phyloP scores from a whole-genome alignment of 352 stramenopile genomes.

The Phytophthora colocasiae region DNA sequence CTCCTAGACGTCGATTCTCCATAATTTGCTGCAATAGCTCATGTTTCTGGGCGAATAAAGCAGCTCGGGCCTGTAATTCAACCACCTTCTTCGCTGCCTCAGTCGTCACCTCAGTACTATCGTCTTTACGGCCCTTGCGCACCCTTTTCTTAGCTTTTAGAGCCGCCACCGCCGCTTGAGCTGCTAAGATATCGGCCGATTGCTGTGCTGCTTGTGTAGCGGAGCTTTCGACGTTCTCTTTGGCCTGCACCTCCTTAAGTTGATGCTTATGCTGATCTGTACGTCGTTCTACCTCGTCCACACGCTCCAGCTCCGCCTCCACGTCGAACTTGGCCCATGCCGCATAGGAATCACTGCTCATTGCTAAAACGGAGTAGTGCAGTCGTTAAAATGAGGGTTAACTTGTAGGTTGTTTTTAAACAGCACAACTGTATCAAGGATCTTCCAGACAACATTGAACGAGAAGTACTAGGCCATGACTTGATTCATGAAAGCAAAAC shows the following conservation, averaged over 20 bases:
- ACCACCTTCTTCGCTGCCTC: conserved; percentile 5
- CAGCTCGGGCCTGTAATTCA: conserved; percentile 41
- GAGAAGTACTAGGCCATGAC: conserved; percentile 28
- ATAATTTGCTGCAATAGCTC: conserved; percentile 58
- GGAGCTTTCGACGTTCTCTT: conserved; percentile 58
- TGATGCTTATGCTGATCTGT: conserved; percentile 44
- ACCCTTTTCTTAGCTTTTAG: conserved; percentile 62
- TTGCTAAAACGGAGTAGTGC: conserved; percentile 1
- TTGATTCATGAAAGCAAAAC: conserved; percentile 49
- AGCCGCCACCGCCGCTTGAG: conserved; percentile 69
- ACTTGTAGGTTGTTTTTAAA: no score
- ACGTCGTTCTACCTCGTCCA: conserved; percentile 48
- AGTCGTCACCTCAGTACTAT: not conserved
- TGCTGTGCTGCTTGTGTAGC: conserved; percentile 53
- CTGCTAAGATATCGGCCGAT: conserved; percentile 65
- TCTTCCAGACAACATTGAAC: conserved; percentile 1
- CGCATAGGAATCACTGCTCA: conserved; percentile 57
- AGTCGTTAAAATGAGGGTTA: no score
- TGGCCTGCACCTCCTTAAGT: conserved; percentile 47
- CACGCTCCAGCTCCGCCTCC: conserved; percentile 64
- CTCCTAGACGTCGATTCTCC: conserved; percentile 46
- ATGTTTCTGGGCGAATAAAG: conserved; percentile 57
- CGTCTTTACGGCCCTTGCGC: conserved; percentile 5
- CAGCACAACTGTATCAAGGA: no score
- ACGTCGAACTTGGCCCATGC: conserved; percentile 75